A percentile compares a stretch with the other conserved stretches of the same genome.
These are phyloP conservation scores for Strigomonas culicis DNA, from an alignment of 208 protist genomes.

Conservation along the genomic window DNA sequence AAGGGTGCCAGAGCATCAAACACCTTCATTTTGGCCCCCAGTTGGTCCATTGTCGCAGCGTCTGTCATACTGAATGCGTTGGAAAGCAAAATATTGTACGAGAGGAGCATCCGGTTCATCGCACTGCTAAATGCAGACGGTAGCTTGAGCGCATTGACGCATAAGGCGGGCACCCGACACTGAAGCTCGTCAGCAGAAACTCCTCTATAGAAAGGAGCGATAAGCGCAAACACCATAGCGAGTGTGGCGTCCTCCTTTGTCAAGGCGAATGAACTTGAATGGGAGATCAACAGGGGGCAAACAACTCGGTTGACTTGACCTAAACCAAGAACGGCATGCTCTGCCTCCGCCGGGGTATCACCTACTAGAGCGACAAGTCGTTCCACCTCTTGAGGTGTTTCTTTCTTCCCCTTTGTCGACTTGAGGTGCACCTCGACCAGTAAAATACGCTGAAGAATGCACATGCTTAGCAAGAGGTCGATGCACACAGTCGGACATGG, in stretches of 20 bases:
- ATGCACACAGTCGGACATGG: constrained; percentile 57
- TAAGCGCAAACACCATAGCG: constrained; percentile 30
- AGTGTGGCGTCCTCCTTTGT: constrained; percentile 17
- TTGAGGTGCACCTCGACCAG: constrained; percentile 49
- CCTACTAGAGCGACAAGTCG: constrained; percentile 26
- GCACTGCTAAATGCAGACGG: constrained; percentile 42
- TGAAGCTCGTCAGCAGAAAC: constrained; percentile 22
- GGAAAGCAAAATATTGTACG: constrained; percentile 42
- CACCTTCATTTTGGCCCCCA: constrained; percentile 28
- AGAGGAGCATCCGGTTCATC: constrained; percentile 59
- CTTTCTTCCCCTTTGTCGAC: constrained; percentile 30
- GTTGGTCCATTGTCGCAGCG: constrained; percentile 14
- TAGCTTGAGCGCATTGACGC: constrained; percentile 79
- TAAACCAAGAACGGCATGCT: no score
- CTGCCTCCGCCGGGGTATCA: no score
- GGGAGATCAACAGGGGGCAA: no score
- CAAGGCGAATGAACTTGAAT: no score
- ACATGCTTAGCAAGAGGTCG: constrained; percentile 43
- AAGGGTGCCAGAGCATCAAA: constrained; percentile 53
- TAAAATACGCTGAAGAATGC: constrained; percentile 61
- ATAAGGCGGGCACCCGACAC: constrained; percentile 53
- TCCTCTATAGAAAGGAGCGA: constrained; percentile 35
- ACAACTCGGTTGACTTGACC: no score
- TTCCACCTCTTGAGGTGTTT: constrained; percentile 37
- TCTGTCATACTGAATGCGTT: constrained; percentile 24